A percentile compares a stretch with the other conserved stretches of the same genome.
Conservation (phyloP, 371 early-diverging fungal genomes). For the Saksenaea oblongispora region DNA sequence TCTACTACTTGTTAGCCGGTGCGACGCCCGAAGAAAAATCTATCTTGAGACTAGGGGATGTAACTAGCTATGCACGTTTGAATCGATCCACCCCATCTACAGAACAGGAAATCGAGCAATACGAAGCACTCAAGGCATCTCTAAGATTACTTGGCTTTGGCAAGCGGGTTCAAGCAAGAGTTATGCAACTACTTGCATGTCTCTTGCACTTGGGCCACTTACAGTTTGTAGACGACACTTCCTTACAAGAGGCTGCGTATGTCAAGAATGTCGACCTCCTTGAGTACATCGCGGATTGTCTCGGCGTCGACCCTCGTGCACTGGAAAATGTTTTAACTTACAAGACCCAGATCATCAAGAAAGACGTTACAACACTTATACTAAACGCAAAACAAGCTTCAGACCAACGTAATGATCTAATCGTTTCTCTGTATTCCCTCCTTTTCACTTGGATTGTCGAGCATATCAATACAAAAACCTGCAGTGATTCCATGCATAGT, state of each 20-base stretch:
- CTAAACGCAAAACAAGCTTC: conserved; percentile 54
- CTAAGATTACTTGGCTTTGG: conserved; percentile 80
- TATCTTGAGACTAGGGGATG: conserved; percentile 32
- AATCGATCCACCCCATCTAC: conserved; percentile 10
- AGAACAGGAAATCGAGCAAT: conserved; percentile 33
- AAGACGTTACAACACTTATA: conserved; percentile 59
- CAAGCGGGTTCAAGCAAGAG: conserved; percentile 73
- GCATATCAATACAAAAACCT: conserved; percentile 26
- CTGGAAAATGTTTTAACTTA: conserved; percentile 53
- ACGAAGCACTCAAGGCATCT: conserved; percentile 67
- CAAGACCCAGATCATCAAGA: conserved; percentile 33
- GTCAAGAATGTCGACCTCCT: conserved; percentile 61
- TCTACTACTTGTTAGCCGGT: conserved; percentile 80
- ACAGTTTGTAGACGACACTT: conserved; percentile 65
- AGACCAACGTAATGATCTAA: conserved; percentile 30
- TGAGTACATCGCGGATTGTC: conserved; percentile 68
- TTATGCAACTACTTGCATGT: conserved; percentile 82
- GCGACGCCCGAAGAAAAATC: conserved; percentile 38
- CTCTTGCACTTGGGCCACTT: conserved; percentile 88
- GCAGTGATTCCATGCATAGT: conserved; percentile 56
- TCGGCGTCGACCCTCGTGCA: conserved; percentile 70
- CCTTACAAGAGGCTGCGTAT: conserved; percentile 53
- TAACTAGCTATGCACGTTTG: conserved; percentile 18
- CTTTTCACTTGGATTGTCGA: conserved; percentile 32
- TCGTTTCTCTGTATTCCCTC: conserved; percentile 25